These are phyloP conservation scores for Penicillium sp. DNA, from an alignment of 2,329 filamentous ascomycete genomes.

Conservation along the genomic window DNA sequence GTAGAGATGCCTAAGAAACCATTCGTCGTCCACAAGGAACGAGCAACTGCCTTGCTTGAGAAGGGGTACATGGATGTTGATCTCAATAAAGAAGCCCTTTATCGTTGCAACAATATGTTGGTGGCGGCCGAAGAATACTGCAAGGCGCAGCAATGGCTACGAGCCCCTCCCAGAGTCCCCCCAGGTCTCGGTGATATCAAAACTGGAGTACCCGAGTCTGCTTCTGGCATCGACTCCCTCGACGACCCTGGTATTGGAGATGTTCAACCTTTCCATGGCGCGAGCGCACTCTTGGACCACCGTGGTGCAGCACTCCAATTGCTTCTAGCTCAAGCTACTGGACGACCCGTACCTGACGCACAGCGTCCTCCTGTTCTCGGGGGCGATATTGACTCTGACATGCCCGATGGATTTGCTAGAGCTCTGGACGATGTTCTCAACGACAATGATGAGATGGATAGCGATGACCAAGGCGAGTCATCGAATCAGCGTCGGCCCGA, in stretches of 20 bases:
- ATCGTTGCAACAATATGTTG: slow-evolving; percentile 69
- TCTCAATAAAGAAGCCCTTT: slow-evolving; percentile 75
- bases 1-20: slow-evolving; percentile 48
- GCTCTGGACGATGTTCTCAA: slow-evolving; percentile 44
- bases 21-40: slow-evolving; percentile 53
- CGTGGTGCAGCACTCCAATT: slow-evolving; percentile 34
- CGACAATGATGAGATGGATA: slow-evolving; percentile 28
- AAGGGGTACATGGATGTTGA: slow-evolving; percentile 55
- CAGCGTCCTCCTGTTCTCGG: slow-evolving; percentile 22
- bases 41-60: slow-evolving; percentile 44
- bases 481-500: slow-evolving; percentile 22
- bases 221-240: slow-evolving; percentile 30
- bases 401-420: slow-evolving; percentile 40
- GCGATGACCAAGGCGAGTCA: slow-evolving; percentile 25
- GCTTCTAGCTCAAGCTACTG: slow-evolving; percentile 34
- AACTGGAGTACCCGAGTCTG: slow-evolving; percentile 26
- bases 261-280: slow-evolving; percentile 22
- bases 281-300: slow-evolving; percentile 28
- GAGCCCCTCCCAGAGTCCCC: slow-evolving; percentile 62
- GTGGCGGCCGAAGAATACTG: slow-evolving; percentile 71
- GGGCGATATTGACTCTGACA: slow-evolving; percentile 29
- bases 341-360: slow-evolving; percentile 25
- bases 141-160: slow-evolving; percentile 57
- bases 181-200: slow-evolving; percentile 61
- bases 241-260: slow-evolving; percentile 32